Evolutionary conservation across 331 rosid species (phyloP).

Genomic region (Rhamnella rubrinervis): DNA sequence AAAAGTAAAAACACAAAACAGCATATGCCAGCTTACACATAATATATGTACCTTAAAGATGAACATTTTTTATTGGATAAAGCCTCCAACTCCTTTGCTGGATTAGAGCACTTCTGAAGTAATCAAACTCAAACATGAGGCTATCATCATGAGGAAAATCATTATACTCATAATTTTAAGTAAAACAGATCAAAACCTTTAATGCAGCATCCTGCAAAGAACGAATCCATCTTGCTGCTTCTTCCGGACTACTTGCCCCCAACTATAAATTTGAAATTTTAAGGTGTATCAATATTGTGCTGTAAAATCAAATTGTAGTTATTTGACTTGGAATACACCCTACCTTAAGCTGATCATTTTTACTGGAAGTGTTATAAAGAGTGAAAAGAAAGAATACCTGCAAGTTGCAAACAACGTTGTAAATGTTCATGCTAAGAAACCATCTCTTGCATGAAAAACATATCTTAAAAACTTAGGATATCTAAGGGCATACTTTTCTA

Average conservation of each 20-base stretch:
- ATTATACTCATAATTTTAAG: conserved; percentile 2
- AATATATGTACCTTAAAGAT: conserved; percentile 53
- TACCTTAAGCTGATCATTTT: conserved; percentile 80
- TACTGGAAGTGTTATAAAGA: conserved; percentile 60
- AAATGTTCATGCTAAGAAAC: conserved; percentile 11
- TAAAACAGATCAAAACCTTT: conserved; percentile 48
- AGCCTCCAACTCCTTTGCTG: conserved; percentile 40
- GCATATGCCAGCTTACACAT: background rate
- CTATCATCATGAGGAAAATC: conserved; percentile 15
- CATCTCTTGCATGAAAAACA: background rate
- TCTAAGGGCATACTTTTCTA: conserved; percentile 48
- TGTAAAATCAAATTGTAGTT: conserved; percentile 6
- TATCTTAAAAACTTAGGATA: background rate
- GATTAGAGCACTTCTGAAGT: conserved; percentile 52
- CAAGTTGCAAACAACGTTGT: conserved; percentile 25
- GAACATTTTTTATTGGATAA: conserved; percentile 38
- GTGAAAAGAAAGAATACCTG: conserved; percentile 77
- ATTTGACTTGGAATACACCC: conserved; percentile 15
- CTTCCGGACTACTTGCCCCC: conserved; percentile 94
- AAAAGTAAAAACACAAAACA: background rate
- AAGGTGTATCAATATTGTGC: conserved; percentile 17
- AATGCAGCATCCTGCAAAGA: conserved; percentile 66
- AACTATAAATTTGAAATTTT: conserved; percentile 41
- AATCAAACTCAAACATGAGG: conserved; percentile 16
- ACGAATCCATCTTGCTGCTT: conserved; percentile 84